phyloP scores from a whole-genome alignment of 2,329 filamentous ascomycete species.

The Geosmithia flava region DNA sequence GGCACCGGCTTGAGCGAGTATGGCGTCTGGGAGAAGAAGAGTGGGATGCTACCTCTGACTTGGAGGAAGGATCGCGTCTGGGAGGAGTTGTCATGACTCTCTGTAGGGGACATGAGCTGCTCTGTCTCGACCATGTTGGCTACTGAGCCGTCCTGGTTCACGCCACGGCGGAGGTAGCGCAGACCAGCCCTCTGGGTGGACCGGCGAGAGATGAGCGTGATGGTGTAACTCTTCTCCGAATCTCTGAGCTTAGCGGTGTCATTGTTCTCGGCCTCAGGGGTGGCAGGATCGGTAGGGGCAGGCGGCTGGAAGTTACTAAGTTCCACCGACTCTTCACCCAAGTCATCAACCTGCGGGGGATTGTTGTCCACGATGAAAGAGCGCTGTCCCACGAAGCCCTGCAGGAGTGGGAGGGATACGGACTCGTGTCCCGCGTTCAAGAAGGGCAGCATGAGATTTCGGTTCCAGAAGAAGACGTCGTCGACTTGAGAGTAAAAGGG shows the following conservation, averaged over 20 bases:
- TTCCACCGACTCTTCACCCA: constrained; percentile 31
- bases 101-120: constrained; percentile 68
- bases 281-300: constrained; percentile 5
- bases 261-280: constrained; percentile 8
- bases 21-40: constrained; percentile 91
- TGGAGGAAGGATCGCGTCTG: constrained; percentile 72
- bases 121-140: constrained; percentile 94
- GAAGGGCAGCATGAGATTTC: constrained; percentile 60
- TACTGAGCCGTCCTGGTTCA: constrained; percentile 78
- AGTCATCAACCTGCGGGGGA: constrained; percentile 40
- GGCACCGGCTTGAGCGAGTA: constrained; percentile 88
- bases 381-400: constrained; percentile 85
- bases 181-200: constrained; percentile 79
- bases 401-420: constrained; percentile 72
- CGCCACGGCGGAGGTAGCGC: constrained; percentile 77
- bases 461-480: constrained; percentile 84
- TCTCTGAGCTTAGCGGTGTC: constrained; percentile 27
- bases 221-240: constrained; percentile 49
- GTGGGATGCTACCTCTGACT: constrained; percentile 77
- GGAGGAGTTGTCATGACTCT: constrained; percentile 49
- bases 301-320: constrained; percentile 22
- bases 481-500: constrained; percentile 66
- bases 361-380: constrained; percentile 61
- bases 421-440: constrained; percentile 58
- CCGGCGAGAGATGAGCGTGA: constrained; percentile 87